Percentiles rank a stretch among this genome's conserved stretches.
Evolutionary conservation across 2,329 filamentous ascomycete species (phyloP).

Genomic region (Hortaea werneckii): DNA sequence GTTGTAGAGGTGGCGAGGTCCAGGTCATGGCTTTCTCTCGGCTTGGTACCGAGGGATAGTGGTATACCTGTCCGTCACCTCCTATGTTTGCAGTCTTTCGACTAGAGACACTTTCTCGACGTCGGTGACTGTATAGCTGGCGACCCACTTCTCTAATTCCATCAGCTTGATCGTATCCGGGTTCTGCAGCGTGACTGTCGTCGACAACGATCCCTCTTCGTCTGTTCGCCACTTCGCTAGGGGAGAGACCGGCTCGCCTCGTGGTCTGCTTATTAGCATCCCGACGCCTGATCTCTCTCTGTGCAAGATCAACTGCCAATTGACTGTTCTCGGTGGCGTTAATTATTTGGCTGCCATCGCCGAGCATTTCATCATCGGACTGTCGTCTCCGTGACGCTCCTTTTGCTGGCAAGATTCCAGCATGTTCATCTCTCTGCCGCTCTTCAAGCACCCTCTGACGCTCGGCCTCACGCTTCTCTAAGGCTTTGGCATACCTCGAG

Average conservation of each 20-base stretch:
- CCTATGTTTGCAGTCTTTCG: neutral
- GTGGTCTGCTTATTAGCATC: constrained; percentile 44
- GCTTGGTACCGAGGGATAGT: constrained; percentile 36
- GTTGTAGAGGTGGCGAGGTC: constrained; percentile 15
- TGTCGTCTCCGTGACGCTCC: constrained; percentile 5
- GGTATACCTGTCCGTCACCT: constrained; percentile 21
- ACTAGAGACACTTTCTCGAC: neutral
- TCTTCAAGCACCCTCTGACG: constrained; percentile 12
- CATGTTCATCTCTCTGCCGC: constrained; percentile 3
- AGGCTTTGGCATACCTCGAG: constrained; percentile 53
- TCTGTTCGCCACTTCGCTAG: constrained; percentile 26
- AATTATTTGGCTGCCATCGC: constrained; percentile 29
- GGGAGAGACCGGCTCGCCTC: constrained; percentile 47
- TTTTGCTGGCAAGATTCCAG: constrained; percentile 3
- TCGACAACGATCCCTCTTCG: constrained; percentile 18
- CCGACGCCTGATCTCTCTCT: constrained; percentile 59
- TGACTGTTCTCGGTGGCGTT: constrained; percentile 63
- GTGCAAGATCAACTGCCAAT: constrained; percentile 65
- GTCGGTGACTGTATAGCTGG: constrained; percentile 6
- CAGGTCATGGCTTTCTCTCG: constrained; percentile 28
- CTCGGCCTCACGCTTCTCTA: constrained; percentile 29
- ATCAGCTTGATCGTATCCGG: neutral
- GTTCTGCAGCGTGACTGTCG: neutral
- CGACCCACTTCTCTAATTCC: constrained; percentile 17
- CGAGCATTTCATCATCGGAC: constrained; percentile 7